Base-by-base conservation (phyloP, 306 rosid genomes). In the Glycyrrhiza uralensis region DNA sequence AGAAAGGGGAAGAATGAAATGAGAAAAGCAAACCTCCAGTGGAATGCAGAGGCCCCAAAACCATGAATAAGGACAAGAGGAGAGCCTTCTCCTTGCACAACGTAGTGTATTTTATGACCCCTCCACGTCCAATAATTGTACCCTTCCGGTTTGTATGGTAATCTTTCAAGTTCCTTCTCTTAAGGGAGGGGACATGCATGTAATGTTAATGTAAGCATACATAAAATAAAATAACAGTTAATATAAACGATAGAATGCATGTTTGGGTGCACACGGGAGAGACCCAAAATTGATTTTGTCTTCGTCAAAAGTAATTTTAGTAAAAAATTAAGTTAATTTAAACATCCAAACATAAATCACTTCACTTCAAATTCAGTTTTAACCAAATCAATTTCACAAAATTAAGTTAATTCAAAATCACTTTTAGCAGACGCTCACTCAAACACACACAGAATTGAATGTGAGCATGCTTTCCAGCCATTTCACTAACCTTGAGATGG, bases 21-120 rank as follows among this genome's bases (percentile, higher is more conserved):
- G n/a, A n/a, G n/a, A n/a, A 39, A 60, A 82, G 56, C 39, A 60
- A 30, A 88, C 99, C 97, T 89, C 99, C 99, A 91, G 64, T 95
- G 96, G 76, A 80, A 95, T 14, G 88, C 89, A 65, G 99, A 94
- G 68, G 97, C 99, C 47, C 96, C 99, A 84, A 91, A 91, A 39
- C 99, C 97, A 83, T 89, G 97, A 74, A 91, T 94, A 67, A 91
- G 99, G 52, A 94, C 87, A 73, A 91, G 55, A 3, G 97, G 90
- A 72, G 90, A 77, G 64, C 97, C 99, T 86, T 91, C 93, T 56
- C 99, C 97, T 85, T 88, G 95, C 59, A 86, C 97, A n/a, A 89
- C 93, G 35, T 89, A 91, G 74, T 94, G 99, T 69, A 94, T 89
- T 55, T 87, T 89, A 75, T 88, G 97, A 78, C 86, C 96, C 79